Evolutionary conservation across 2,329 filamentous ascomycete species (phyloP), one percentile per base, ranked within the genome.

Genomic region (Lecanosticta acicola): DNA sequence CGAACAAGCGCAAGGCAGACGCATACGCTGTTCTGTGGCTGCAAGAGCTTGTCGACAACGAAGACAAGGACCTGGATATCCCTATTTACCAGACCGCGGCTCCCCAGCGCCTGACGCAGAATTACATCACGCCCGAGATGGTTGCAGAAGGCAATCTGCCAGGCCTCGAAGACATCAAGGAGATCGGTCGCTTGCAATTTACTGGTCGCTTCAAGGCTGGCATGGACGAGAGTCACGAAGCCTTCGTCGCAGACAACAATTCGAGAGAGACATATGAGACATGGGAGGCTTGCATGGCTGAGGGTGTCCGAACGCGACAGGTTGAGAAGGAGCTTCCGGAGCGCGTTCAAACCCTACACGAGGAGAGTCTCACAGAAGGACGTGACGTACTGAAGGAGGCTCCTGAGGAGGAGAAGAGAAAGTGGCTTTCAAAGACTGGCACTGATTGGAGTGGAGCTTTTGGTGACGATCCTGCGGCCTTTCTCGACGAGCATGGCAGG

Each of bases 211-310:
- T 97, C 73, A 94, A 93, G 54, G 83, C 90, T 0, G 91, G 91
- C 11, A 94, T 87, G 39, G 90, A 96, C 63, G 81, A 87, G 43
- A 85, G 87, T 14, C 93, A 97, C 63, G 78, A 87, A 54, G 76
- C 75, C 1, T 96, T 95, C 57, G 83, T 95, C 17, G 79, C 81
- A 39, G 87, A 94, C 66, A 95, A 94, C 59, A 83, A 94, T 63
- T 84, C 85, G 1, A 83, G 91, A 24, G 93, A 97, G 71, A 96
- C 90, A 0, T 94, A 87, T 54, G 91, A 97, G 69, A 86, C 85
- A 0, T 97, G 90, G 88, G 89, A 96, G 66, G 87, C 89, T 0
- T 96, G 91, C 64, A 80, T 85, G 33, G 81, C 88, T 0, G 90
- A 97, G 66, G 91, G 91, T 10, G 87, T 95, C 0, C 81, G 93